Base-by-base conservation (phyloP, 306 rosid species). In the Mucuna pruriens region DNA sequence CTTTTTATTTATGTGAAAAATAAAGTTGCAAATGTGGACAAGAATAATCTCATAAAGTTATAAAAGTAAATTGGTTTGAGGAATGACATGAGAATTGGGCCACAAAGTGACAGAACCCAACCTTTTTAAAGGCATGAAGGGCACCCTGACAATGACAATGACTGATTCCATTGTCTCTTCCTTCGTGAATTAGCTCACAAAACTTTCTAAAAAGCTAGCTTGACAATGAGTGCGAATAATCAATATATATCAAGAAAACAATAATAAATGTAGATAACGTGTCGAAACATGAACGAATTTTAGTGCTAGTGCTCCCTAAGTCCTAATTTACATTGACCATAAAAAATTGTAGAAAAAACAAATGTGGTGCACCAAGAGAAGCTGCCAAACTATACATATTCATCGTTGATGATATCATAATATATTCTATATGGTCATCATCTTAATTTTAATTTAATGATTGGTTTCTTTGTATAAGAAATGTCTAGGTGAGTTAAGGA, bases 141-240 rank as follows among this genome's bases (percentile, higher is more conserved):
- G 76, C 69, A 65, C 45, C 34, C 20, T 70, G 78, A 83, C 68
- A 77, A 60, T 77, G 82, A 83, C 77, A 77, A 60, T 77, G 82
- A 83, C 77, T 77, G 74, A 83, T 83, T 83, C 82, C 82, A 76
- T 69, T 70, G 58, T 83, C 60, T 76, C 67, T 70, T 69, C 76
- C 75, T 66, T 75, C 36, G 7, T 55, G 16, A 57, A 82, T 74
- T 82, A 68, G 51, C 44, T 42, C 29, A 40, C 70, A 22, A 22
- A 46, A 82, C 51, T 48, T 75, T 45, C 44, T 46, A 75, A 45
- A 67, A 82, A 67, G 63, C 42, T 73, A 9, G 39, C 29, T 26
- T 64, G 58, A 60, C 34, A 74, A 65, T 65, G 52, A 75, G 81
- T 74, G 75, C 40, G 17, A 22, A 74, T 74, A 54, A 74, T 54